phyloP scores from a whole-genome alignment of 768 basidiomycete species.

The Rossbeevera mucosa region DNA sequence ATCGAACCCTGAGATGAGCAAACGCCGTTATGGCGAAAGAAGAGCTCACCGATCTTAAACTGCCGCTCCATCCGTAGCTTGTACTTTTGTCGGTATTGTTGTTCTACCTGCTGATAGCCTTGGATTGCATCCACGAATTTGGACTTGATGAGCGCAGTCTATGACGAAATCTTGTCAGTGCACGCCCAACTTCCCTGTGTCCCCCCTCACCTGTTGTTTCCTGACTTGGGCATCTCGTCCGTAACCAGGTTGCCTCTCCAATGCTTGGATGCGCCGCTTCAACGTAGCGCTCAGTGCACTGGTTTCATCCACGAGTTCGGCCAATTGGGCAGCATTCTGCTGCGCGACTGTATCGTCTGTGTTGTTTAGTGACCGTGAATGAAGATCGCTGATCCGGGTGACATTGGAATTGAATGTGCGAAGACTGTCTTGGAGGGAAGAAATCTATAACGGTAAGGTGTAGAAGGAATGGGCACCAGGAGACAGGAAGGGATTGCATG shows the following conservation, averaged over 20 bases:
- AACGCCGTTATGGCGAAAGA: not conserved
- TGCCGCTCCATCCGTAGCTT: conserved; percentile 82
- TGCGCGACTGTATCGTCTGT: conserved; percentile 66
- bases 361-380: conserved; percentile 70
- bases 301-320: conserved; percentile 67
- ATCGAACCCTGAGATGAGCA: not conserved
- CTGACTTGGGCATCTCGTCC: conserved; percentile 66
- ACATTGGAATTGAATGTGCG: conserved; percentile 68
- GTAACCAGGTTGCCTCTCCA: conserved; percentile 65
- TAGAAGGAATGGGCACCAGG: not conserved
- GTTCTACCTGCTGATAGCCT: conserved; percentile 78
- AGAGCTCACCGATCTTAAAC: conserved; percentile 70
- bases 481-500: not conserved
- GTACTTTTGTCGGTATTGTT: conserved; percentile 71
- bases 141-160: conserved; percentile 62
- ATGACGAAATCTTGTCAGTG: conserved; percentile 11
- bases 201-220: conserved; percentile 60
- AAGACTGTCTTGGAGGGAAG: conserved; percentile 68
- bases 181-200: conserved; percentile 4
- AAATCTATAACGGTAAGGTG: conserved; percentile 47
- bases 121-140: conserved; percentile 87
- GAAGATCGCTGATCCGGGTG: conserved; percentile 61
- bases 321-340: conserved; percentile 57
- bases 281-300: conserved; percentile 63
- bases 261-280: conserved; percentile 66